phyloP scores from a whole-genome alignment of 2,329 filamentous ascomycete species.

The Sarocladium oryzae region DNA sequence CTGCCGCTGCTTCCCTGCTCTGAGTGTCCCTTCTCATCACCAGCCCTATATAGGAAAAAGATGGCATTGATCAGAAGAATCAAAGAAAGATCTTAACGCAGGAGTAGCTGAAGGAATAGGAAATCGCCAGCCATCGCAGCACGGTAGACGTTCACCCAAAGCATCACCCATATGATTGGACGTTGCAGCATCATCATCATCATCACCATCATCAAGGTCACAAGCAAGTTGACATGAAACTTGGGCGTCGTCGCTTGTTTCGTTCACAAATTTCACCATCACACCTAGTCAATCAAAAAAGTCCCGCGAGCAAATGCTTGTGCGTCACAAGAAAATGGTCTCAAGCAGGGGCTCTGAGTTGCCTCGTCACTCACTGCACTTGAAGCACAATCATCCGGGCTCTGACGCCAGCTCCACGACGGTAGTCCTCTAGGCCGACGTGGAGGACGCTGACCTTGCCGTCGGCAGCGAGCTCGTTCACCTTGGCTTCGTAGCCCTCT shows the following conservation, averaged over 20 bases:
- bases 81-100: neutral
- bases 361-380: constrained; percentile 16
- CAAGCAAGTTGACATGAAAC: too few species aligned
- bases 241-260: neutral
- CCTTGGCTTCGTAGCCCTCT: constrained; percentile 39
- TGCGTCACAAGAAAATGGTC: too few species aligned
- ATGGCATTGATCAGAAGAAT: neutral
- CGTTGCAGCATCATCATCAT: neutral
- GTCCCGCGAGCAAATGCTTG: too few species aligned
- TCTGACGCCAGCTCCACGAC: constrained; percentile 22
- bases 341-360: too few species aligned
- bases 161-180: neutral
- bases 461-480: constrained; percentile 27
- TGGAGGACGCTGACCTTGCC: constrained; percentile 22
- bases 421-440: constrained; percentile 25
- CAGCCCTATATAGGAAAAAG: neutral
- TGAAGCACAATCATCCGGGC: constrained; percentile 26
- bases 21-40: neutral
- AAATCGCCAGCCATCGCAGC: too few species aligned
- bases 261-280: neutral
- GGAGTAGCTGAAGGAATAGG: neutral
- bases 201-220: neutral
- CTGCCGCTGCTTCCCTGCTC: too few species aligned
- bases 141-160: neutral
- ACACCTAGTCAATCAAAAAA: too few species aligned